Evolutionary conservation across 345 rosid species (phyloP).

Genomic region (Leavenworthia alabamica): DNA sequence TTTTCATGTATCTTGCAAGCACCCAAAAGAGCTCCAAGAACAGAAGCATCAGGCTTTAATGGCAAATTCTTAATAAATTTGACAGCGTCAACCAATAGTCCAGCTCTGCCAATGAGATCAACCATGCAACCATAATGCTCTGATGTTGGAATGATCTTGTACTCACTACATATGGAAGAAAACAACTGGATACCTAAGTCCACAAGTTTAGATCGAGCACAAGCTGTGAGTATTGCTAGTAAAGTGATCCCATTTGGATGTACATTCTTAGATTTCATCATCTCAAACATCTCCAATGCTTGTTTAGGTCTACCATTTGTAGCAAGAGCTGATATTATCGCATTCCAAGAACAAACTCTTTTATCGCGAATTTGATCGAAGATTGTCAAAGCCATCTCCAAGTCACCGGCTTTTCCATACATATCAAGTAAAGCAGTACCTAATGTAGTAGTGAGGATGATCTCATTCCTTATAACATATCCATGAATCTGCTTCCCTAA

Average conservation of each 20-base stretch:
- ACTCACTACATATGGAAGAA: constrained; percentile 31
- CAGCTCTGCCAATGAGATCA: constrained; percentile 75
- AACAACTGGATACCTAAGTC: constrained; percentile 46
- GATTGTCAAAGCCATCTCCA: constrained; percentile 31
- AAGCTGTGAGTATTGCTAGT: constrained; percentile 54
- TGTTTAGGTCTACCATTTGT: constrained; percentile 42
- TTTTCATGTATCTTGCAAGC: constrained; percentile 68
- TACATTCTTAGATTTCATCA: constrained; percentile 35
- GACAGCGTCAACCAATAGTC: constrained; percentile 47
- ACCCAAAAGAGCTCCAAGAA: constrained; percentile 61
- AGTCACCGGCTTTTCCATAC: constrained; percentile 54
- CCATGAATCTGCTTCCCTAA: constrained; percentile 67
- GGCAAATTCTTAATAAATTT: constrained; percentile 50
- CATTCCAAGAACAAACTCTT: constrained; percentile 60
- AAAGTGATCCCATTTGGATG: constrained; percentile 56
- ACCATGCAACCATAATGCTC: constrained; percentile 76
- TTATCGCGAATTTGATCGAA: constrained; percentile 33
- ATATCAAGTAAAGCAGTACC: constrained; percentile 62
- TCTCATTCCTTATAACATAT: constrained; percentile 37
- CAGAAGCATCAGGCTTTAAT: constrained; percentile 54
- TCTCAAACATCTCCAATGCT: constrained; percentile 53
- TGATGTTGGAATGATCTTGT: constrained; percentile 44
- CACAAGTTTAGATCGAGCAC: constrained; percentile 50
- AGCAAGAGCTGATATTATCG: constrained; percentile 53
- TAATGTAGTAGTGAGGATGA: constrained; percentile 27